phyloP scores from a whole-genome alignment of 2,329 filamentous ascomycete genomes.

The Microcyclosporella mali region DNA sequence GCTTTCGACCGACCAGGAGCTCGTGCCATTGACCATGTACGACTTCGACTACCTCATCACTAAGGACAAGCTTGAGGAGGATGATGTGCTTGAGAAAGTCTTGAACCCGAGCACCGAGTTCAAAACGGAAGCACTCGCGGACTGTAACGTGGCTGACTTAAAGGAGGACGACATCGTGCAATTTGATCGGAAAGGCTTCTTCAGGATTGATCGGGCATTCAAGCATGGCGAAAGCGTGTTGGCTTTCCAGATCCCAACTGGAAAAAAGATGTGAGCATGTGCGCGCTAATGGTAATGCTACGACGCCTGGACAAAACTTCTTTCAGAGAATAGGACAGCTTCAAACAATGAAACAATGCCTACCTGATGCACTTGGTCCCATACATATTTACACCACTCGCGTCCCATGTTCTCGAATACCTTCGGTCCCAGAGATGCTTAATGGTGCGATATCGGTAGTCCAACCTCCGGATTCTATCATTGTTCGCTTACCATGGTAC shows the following conservation, averaged over 20 bases:
- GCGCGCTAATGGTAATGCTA: not conserved
- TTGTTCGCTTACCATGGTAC: no score
- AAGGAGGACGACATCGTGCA: slow-evolving; percentile 90
- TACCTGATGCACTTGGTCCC: no score
- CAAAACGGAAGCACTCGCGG: slow-evolving; percentile 68
- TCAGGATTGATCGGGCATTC: slow-evolving; percentile 66
- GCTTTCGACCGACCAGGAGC: slow-evolving; percentile 70
- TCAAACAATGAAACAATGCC: no score
- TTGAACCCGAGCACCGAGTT: slow-evolving; percentile 70
- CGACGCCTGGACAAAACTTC: no score
- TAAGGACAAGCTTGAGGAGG: slow-evolving; percentile 88
- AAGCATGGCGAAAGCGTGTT: slow-evolving; percentile 55
- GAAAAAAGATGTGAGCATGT: slow-evolving; percentile 40
- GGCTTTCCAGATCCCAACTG: slow-evolving; percentile 65
- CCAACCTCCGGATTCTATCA: no score
- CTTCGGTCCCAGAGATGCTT: no score
- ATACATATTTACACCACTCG: no score
- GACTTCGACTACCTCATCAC: slow-evolving; percentile 94
- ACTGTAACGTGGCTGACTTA: slow-evolving; percentile 70
- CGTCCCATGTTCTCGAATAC: no score
- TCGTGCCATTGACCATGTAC: slow-evolving; percentile 78
- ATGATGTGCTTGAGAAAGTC: slow-evolving; percentile 78
- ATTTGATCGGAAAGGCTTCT: slow-evolving; percentile 90
- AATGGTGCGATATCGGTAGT: no score
- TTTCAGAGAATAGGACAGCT: no score